Conservation (phyloP, 176 grass and related monocot species). For the Eragrostis curvula region DNA sequence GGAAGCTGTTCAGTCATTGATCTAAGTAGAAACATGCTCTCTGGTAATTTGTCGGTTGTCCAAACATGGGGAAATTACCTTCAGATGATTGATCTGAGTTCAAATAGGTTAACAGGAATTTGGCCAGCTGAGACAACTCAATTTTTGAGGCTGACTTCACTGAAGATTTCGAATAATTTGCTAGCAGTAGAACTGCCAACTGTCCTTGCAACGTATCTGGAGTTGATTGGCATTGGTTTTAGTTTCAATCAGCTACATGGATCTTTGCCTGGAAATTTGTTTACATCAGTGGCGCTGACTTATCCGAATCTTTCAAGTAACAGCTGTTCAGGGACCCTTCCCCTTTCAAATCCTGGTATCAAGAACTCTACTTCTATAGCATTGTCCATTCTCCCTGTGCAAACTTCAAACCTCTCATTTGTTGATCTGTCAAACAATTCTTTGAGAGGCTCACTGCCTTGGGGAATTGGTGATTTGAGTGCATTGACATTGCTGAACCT, state of each 20-base stretch:
- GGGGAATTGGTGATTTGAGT: conserved; percentile 57
- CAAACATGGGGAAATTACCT: conserved; percentile 88
- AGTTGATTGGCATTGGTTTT: conserved; percentile 68
- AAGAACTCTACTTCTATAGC: conserved; percentile 46
- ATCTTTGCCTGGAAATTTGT: conserved; percentile 63
- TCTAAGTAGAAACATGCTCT: conserved; percentile 81
- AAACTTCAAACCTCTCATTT: conserved; percentile 65
- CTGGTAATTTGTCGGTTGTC: conserved; percentile 76
- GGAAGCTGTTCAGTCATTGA: conserved; percentile 86
- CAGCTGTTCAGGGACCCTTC: conserved; percentile 59
- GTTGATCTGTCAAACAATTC: conserved; percentile 92
- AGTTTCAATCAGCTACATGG: conserved; percentile 80
- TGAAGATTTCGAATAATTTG: conserved; percentile 80
- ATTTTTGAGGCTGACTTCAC: conserved; percentile 77
- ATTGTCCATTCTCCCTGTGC: conserved; percentile 44
- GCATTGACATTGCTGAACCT: conserved; percentile 61
- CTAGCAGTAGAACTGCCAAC: conserved; percentile 66
- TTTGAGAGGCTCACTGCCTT: conserved; percentile 61
- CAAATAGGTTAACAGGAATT: conserved; percentile 77
- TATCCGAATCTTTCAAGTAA: conserved; percentile 83
- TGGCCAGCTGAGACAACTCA: conserved; percentile 86
- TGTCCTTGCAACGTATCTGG: conserved; percentile 80
- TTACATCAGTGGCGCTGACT: conserved; percentile 61
- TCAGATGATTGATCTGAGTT: conserved; percentile 76
- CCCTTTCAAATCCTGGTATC: conserved; percentile 47